Conservation (phyloP, 2,329 filamentous ascomycete genomes). For the Fulvia fulva region DNA sequence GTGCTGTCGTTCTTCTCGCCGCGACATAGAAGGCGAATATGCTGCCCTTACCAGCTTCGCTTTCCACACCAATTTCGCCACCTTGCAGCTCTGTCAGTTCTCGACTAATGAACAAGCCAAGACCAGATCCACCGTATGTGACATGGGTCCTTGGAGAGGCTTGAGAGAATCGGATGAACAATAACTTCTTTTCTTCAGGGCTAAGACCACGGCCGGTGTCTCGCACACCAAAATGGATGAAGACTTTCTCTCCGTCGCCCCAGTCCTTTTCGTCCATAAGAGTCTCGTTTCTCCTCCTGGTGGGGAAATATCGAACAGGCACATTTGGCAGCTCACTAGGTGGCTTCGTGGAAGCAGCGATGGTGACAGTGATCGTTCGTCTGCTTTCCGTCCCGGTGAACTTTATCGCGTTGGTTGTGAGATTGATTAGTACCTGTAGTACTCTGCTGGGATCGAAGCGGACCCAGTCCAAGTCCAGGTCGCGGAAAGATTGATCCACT, state of each 20-base stretch:
- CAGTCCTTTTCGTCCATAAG: conserved; percentile 57
- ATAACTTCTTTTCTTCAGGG: conserved; percentile 64
- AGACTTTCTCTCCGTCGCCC: conserved; percentile 64
- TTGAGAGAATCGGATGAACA: conserved; percentile 78
- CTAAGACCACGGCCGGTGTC: conserved; percentile 69
- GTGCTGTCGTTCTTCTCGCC: conserved; percentile 53
- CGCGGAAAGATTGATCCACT: conserved; percentile 58
- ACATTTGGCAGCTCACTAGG: conserved; percentile 42
- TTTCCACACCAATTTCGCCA: conserved; percentile 72
- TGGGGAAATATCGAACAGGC: conserved; percentile 60
- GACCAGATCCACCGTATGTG: conserved; percentile 72
- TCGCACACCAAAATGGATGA: conserved; percentile 67
- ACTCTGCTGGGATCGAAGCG: conserved; percentile 71
- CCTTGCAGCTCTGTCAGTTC: conserved; percentile 77
- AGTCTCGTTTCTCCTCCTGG: conserved; percentile 47
- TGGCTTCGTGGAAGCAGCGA: conserved; percentile 59
- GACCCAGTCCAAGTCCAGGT: conserved; percentile 61
- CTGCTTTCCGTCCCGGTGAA: conserved; percentile 65
- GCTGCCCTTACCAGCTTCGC: conserved; percentile 63
- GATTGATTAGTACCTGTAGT: conserved; percentile 74
- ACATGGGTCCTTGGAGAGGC: conserved; percentile 72
- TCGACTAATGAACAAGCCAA: conserved; percentile 75
- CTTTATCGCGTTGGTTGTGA: conserved; percentile 62
- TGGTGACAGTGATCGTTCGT: conserved; percentile 61
- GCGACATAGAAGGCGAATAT: conserved; percentile 76